Evolutionary conservation across 2,329 filamentous ascomycete species (phyloP), one percentile per base, ranked within the genome.

Genomic region (Ophiocordyceps camponoti-leonardi): DNA sequence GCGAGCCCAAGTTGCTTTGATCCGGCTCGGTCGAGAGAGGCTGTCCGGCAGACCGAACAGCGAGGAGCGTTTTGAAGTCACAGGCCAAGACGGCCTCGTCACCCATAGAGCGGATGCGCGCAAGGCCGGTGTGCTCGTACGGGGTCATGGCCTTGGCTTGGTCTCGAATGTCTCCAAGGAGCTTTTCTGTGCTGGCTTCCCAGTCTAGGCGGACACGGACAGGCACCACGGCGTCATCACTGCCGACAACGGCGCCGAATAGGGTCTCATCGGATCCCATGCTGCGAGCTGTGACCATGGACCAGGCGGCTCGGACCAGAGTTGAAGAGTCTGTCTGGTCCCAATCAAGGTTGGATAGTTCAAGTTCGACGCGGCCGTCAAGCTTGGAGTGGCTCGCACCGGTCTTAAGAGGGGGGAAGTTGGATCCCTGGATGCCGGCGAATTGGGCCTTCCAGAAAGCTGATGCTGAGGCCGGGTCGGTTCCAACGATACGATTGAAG

Each of bases 261-360:
- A 54, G 14, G 1, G 54, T 48, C 44, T 68, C 64, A n/a, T 47
- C 44, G 26, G 47, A 58, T 47, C 19, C 57, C 49, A 64, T 57
- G 46, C 64, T 64, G 1, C 61, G 50, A 0, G 58, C 56, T 2
- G 63, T 56, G 2, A 66, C 54, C 7, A 69, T 42, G 2, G 53
- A 47, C 53, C 53, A 55, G 6, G 53, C 53, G 14, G 51, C 49
- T 20, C 51, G 48, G 19, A 53, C 44, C 6, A 51, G 35, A 3
- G 47, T 22, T 1, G 41, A 12, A 18, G 12, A 42, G 37, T 28
- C 28, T 35, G 35, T 19, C 5, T 18, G 8, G 1, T 28, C 35
- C 46, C 41, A 44, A 1, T 30, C 19, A 6, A 48, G 26, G 3
- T 19, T 42, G n/a, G 22, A n/a, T 5, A 48, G 8, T 1, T 14